Conservation (phyloP, 805 yeast species). For the Candida andamanensis region DNA sequence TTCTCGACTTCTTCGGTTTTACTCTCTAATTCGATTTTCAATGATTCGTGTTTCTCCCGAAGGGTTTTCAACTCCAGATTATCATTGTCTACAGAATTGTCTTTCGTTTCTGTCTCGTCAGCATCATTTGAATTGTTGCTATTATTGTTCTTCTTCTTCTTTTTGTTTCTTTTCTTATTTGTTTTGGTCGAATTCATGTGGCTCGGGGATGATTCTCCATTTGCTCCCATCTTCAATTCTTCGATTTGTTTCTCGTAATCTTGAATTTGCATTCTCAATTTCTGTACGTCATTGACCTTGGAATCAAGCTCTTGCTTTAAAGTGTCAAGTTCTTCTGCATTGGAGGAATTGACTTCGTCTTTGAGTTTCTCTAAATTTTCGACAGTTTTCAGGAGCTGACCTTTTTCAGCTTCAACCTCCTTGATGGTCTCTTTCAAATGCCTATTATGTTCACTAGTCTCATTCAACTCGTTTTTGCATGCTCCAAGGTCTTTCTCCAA, state of each 20-base stretch:
- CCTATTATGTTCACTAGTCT: too few relatives aligned
- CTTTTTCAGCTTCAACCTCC: neutral
- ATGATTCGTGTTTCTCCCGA: conserved; percentile 10
- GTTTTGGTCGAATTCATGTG: neutral
- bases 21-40: conserved; percentile 26
- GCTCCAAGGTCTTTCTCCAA: too few relatives aligned
- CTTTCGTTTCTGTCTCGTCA: neutral
- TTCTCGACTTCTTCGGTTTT: conserved; percentile 62
- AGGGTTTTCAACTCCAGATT: conserved; percentile 10
- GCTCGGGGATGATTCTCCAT: neutral
- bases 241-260: too few relatives aligned
- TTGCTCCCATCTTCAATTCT: conserved; percentile 6
- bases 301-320: neutral
- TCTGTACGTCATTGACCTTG: too few relatives aligned
- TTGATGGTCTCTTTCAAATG: too few relatives aligned
- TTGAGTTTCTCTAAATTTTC: neutral
- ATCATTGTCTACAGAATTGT: neutral
- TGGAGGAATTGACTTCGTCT: neutral
- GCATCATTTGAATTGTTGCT: neutral
- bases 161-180: conserved; percentile 9
- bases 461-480: too few relatives aligned
- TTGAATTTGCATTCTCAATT: too few relatives aligned
- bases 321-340: neutral
- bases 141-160: conserved; percentile 13
- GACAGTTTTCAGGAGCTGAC: conserved; percentile 1